Evolutionary conservation across 192 early-diverging fungal species (phyloP).

Genomic region (Haplosporangium gracile): DNA sequence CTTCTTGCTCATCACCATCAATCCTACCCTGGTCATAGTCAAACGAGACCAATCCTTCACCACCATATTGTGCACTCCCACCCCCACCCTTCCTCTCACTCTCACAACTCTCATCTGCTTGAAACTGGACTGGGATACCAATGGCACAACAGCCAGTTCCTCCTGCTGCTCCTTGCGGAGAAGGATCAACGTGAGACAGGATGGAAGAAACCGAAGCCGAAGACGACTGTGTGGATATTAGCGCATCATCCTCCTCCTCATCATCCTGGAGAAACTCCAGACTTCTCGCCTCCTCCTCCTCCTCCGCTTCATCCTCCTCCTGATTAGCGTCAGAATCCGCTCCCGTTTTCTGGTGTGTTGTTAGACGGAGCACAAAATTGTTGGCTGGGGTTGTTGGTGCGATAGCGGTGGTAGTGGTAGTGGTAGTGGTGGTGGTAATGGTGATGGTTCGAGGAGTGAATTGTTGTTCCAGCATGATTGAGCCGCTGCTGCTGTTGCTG

Average conservation of each 20-base stretch:
- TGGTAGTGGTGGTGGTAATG: neutral
- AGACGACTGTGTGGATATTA: neutral
- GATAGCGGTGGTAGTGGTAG: neutral
- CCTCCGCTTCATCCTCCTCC: neutral
- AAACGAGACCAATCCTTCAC: neutral
- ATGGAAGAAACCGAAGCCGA: neutral
- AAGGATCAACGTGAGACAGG: neutral
- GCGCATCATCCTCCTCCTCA: neutral
- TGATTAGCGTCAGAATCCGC: neutral
- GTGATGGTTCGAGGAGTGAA: neutral
- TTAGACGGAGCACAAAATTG: neutral
- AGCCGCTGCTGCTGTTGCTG: neutral
- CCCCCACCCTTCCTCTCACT: neutral
- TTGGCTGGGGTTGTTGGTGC: neutral
- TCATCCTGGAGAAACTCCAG: neutral
- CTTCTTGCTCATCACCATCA: neutral
- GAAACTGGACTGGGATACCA: neutral
- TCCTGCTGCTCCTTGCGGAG: neutral
- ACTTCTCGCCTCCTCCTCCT: neutral
- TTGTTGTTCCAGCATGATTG: neutral
- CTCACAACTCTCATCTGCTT: neutral
- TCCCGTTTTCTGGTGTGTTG: neutral
- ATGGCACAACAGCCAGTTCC: neutral
- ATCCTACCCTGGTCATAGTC: neutral
- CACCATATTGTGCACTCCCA: neutral